Evolutionary conservation across 2,329 filamentous ascomycete species (phyloP).

Genomic region (Orbilia quercus): DNA sequence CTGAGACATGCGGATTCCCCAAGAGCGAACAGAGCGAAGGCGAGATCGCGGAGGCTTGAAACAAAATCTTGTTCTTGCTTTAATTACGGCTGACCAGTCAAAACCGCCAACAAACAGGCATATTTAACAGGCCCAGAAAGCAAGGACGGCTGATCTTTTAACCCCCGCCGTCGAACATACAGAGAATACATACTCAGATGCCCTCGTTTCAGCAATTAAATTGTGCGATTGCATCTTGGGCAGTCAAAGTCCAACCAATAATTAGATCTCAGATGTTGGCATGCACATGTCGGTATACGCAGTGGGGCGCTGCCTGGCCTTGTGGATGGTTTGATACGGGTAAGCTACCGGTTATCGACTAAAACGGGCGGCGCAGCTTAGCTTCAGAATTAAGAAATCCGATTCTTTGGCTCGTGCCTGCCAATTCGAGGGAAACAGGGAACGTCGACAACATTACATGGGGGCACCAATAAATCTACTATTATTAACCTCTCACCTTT

Average conservation of each 20-base stretch:
- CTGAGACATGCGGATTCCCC: neutral
- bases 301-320: neutral
- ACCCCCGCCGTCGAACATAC: too few species aligned
- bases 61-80: slow-evolving; percentile 27
- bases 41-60: slow-evolving; percentile 32
- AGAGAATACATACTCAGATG: too few species aligned
- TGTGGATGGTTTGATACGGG: neutral
- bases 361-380: neutral
- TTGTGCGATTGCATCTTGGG: neutral
- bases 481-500: neutral
- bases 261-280: neutral
- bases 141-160: too few species aligned
- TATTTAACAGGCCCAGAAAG: neutral
- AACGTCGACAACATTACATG: neutral
- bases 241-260: neutral
- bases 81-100: slow-evolving; percentile 31
- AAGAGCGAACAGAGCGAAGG: slow-evolving; percentile 26
- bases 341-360: slow-evolving; percentile 8
- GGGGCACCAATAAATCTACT: neutral
- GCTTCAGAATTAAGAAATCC: neutral
- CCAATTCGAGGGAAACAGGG: neutral
- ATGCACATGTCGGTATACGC: neutral
- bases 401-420: neutral
- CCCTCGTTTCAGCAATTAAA: neutral
- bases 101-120: slow-evolving; percentile 10